Evolutionary conservation across 352 stramenopile species (phyloP).

Genomic region (Phytopythium oedochilum): DNA sequence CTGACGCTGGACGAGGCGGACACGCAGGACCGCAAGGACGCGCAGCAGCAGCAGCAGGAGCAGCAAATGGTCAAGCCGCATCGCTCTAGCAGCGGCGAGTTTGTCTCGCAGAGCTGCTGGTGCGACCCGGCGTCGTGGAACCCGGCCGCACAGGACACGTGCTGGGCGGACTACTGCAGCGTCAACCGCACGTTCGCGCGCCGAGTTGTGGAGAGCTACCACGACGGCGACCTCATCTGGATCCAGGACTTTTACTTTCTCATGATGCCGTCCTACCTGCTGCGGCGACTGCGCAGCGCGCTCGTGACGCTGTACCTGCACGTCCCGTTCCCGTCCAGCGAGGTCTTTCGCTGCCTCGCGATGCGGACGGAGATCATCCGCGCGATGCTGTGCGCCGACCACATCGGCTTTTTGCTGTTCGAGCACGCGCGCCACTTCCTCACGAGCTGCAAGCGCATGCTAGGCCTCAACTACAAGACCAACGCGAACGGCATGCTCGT

Average conservation of each 20-base stretch:
- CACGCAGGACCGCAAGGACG: background rate
- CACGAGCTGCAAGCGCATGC: slow-evolving; percentile 88
- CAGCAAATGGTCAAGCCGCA: slow-evolving; percentile 1
- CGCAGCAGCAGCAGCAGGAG: background rate
- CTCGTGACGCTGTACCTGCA: slow-evolving; percentile 97
- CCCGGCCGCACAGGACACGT: slow-evolving; percentile 67
- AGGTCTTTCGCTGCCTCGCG: slow-evolving; percentile 96
- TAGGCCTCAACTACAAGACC: slow-evolving; percentile 93
- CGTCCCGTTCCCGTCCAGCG: slow-evolving; percentile 96
- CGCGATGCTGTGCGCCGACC: slow-evolving; percentile 87
- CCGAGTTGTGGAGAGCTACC: slow-evolving; percentile 66
- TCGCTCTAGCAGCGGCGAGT: slow-evolving; percentile 1
- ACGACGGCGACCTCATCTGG: slow-evolving; percentile 91
- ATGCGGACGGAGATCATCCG: slow-evolving; percentile 89
- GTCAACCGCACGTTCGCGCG: slow-evolving; percentile 63
- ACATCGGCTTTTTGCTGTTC: slow-evolving; percentile 93
- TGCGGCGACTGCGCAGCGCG: slow-evolving; percentile 85
- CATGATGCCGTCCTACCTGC: slow-evolving; percentile 96
- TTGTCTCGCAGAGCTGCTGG: slow-evolving; percentile 29
- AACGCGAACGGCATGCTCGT: slow-evolving; percentile 84
- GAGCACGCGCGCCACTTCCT: slow-evolving; percentile 93
- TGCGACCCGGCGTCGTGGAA: slow-evolving; percentile 73
- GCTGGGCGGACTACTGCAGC: slow-evolving; percentile 75
- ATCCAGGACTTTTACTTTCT: slow-evolving; percentile 98
- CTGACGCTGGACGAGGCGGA: slow-evolving; percentile 47